Evolutionary conservation across 2,329 filamentous ascomycete species (phyloP).

Genomic region (Metarhizium anisopliae): DNA sequence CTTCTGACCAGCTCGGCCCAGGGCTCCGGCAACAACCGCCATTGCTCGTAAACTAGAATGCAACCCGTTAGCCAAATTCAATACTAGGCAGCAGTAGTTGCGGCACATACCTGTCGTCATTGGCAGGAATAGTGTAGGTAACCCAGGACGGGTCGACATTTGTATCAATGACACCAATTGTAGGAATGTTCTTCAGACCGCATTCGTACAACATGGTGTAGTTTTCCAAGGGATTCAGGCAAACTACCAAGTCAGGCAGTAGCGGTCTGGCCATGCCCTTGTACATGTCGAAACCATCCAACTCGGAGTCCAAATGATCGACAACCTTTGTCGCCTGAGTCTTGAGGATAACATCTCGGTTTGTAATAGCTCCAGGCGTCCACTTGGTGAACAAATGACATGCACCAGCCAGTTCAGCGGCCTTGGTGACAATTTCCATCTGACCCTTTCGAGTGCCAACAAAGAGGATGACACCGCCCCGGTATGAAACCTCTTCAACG

Average conservation of each 20-base stretch:
- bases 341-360: constrained; percentile 80
- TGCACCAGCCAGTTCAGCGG: constrained; percentile 66
- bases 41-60: constrained; percentile 63
- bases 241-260: constrained; percentile 83
- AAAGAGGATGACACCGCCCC: constrained; percentile 80
- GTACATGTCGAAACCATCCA: constrained; percentile 56
- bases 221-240: constrained; percentile 89
- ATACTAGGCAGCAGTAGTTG: neutral
- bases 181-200: constrained; percentile 77
- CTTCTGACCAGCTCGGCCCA: constrained; percentile 74
- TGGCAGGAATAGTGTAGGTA: constrained; percentile 92
- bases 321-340: constrained; percentile 64
- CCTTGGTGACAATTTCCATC: constrained; percentile 68
- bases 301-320: constrained; percentile 57
- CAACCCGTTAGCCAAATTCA: constrained; percentile 14
- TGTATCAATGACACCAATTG: constrained; percentile 90
- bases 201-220: constrained; percentile 87
- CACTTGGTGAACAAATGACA: constrained; percentile 91
- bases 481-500: constrained; percentile 75
- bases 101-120: constrained; percentile 72
- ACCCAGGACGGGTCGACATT: constrained; percentile 88
- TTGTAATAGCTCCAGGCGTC: constrained; percentile 87
- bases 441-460: constrained; percentile 81
- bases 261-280: constrained; percentile 55
- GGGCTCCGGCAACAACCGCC: constrained; percentile 72